Base-by-base conservation (phyloP, 306 rosid genomes). In the Prunus dulcis region DNA sequence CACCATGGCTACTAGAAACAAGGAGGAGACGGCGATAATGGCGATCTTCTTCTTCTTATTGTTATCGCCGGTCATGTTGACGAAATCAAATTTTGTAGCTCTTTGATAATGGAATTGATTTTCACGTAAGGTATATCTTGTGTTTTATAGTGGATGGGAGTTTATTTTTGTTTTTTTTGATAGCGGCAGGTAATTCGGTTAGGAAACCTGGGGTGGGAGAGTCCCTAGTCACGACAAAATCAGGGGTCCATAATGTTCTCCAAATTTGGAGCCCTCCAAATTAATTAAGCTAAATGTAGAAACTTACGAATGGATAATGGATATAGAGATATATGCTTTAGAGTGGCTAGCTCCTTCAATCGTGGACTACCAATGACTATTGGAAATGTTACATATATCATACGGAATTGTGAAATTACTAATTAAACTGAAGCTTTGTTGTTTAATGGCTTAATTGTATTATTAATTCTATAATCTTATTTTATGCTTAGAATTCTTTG, bases 1-100 rank as follows among this genome's bases (percentile, higher is more conserved):
- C 18, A 84, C 87, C 89, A 86, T 81, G 15, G 88, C 88, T 11
- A 87, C 81, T 22, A 87, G 55, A 62, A 87, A 72, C 52, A 84
- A 12, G 14, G 81, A 38, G 6, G 84, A 82, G 15, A 81, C 69
- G 20, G 81, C 80, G 14, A 84, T 30, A 9, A 87, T 47, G 27
- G 84, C 86, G 15, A 84, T 46, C 67, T 76, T 87, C 83, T 76
- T 86, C 86, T 76, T 83, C 64, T 58, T 66, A 2, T 50, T 64
- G 2, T 43, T 12, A 67, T 75, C 78, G 2, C 80, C 78, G 41
- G 32, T 38, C 70, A 38, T 66, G 25, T n/a, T 62, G 67, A 64
- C 4, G 5, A 18, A 19, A 64, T 64, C 23, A 58, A 58, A 38
- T 38, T 38, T 52, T 52, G n/a, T 11, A 52, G 57, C 20, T 52